Conservation (phyloP, 1,284 basidiomycete genomes). For the Puccinia hordei region DNA sequence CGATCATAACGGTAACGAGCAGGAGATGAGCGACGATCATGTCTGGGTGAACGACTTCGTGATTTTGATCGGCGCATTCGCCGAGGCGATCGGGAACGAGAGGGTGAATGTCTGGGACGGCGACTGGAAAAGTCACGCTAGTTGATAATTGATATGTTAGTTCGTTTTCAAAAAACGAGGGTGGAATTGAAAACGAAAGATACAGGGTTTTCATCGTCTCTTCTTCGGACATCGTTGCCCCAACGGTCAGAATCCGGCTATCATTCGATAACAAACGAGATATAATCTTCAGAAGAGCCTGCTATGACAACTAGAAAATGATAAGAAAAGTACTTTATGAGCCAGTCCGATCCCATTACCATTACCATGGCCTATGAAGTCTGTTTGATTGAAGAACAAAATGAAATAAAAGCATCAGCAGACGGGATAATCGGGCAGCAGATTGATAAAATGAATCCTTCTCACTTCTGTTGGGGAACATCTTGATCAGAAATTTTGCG, state of each 20-base stretch:
- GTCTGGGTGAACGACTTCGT: conserved; percentile 42
- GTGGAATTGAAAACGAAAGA: background rate
- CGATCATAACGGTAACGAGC: background rate
- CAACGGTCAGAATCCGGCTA: conserved; percentile 43
- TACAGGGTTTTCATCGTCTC: conserved; percentile 41
- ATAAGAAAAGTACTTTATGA: background rate
- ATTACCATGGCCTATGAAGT: conserved; percentile 6
- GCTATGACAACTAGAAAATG: background rate
- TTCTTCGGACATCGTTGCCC: conserved; percentile 33
- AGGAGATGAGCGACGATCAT: conserved; percentile 26
- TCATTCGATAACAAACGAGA: background rate
- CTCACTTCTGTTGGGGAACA: background rate
- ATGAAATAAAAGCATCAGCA: background rate
- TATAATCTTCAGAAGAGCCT: background rate
- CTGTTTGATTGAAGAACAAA: background rate
- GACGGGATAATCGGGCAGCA: background rate
- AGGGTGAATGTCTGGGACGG: conserved; percentile 32
- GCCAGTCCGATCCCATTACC: background rate
- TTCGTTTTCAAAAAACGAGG: background rate
- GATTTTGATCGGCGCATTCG: conserved; percentile 43
- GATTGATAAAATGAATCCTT: background rate
- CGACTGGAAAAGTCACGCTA: conserved; percentile 19
- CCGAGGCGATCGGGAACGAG: conserved; percentile 46
- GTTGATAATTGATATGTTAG: conserved; percentile 20
- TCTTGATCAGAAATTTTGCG: background rate